Percentiles rank a stretch among this genome's conserved stretches.
Conservation (phyloP, 495 filamentous ascomycete genomes). For the Aspergillus panamensis region DNA sequence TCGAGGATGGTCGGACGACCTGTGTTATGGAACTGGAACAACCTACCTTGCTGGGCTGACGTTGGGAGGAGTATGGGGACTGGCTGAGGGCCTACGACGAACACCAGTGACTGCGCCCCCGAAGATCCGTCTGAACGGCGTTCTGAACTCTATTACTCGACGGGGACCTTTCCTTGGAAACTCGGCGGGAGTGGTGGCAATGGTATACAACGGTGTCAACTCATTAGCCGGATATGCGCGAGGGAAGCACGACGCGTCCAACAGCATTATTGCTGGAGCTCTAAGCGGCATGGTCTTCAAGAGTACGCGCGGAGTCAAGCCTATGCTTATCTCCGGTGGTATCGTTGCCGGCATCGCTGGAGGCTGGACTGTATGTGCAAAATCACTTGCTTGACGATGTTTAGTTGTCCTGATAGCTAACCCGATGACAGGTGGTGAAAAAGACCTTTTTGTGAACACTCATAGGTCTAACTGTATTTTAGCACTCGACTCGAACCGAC, state of each 20-base stretch:
- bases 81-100: conserved; percentile 79
- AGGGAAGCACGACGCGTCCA: conserved; percentile 87
- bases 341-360: conserved; percentile 83
- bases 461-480: conserved; percentile 19
- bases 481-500: conserved; percentile 10
- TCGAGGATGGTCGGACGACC: conserved; percentile 94
- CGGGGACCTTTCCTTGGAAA: conserved; percentile 97
- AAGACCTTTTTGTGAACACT: conserved; percentile 52
- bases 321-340: conserved; percentile 88
- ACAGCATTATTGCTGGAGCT: conserved; percentile 78
- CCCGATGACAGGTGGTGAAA: conserved; percentile 48
- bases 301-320: conserved; percentile 82
- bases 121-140: conserved; percentile 85
- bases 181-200: conserved; percentile 87
- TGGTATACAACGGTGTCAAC: conserved; percentile 93
- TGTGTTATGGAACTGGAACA: conserved; percentile 94
- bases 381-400: not conserved
- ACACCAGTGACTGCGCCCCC: conserved; percentile 71
- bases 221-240: conserved; percentile 80
- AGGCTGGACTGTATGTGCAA: conserved; percentile 73
- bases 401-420: conserved; percentile 28
- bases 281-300: conserved; percentile 94
- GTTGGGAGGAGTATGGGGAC: conserved; percentile 86
- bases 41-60: conserved; percentile 85
- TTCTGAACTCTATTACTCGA: conserved; percentile 87